Conservation (phyloP, 2,329 filamentous ascomycete species). For the Curvularia hawaiiensis region DNA sequence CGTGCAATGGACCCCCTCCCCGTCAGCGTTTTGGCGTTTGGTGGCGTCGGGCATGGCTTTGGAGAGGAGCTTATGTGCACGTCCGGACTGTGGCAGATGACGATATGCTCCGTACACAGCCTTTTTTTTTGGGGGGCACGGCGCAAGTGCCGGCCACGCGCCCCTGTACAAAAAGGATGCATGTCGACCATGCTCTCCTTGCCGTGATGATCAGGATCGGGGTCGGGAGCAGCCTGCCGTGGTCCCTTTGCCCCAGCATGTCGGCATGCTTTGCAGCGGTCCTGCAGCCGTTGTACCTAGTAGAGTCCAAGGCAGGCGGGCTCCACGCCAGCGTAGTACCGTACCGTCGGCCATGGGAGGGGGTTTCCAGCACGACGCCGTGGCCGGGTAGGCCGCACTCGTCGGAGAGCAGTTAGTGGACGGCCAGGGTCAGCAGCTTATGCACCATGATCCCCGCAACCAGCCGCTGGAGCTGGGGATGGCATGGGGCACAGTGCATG, state of each 20-base stretch:
- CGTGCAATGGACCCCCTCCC: conserved; percentile 20
- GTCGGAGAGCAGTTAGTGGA: conserved; percentile 4
- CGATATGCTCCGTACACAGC: conserved; percentile 32
- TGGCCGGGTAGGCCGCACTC: conserved; percentile 6
- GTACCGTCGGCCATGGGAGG: background rate
- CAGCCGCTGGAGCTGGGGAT: conserved; percentile 14
- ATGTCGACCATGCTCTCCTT: background rate
- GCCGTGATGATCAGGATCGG: background rate
- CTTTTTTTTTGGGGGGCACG: background rate
- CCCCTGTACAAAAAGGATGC: background rate
- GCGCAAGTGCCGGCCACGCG: background rate
- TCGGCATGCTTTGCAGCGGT: background rate
- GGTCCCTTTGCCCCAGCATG: background rate
- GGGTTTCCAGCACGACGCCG: background rate
- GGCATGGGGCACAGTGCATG: conserved; percentile 11
- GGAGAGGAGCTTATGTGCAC: conserved; percentile 37
- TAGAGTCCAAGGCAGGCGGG: background rate
- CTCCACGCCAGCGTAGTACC: background rate
- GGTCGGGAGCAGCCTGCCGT: background rate
- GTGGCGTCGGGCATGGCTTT: conserved; percentile 38
- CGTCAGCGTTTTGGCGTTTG: conserved; percentile 8
- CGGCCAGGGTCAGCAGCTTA: conserved; percentile 29
- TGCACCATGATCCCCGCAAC: conserved; percentile 22
- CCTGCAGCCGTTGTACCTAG: background rate
- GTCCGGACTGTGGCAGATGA: conserved; percentile 32